A percentile compares a stretch with the other conserved stretches of the same genome.
Conservation (phyloP, 192 early-diverging fungal species). For the Phlyctochytrium arcticum region DNA sequence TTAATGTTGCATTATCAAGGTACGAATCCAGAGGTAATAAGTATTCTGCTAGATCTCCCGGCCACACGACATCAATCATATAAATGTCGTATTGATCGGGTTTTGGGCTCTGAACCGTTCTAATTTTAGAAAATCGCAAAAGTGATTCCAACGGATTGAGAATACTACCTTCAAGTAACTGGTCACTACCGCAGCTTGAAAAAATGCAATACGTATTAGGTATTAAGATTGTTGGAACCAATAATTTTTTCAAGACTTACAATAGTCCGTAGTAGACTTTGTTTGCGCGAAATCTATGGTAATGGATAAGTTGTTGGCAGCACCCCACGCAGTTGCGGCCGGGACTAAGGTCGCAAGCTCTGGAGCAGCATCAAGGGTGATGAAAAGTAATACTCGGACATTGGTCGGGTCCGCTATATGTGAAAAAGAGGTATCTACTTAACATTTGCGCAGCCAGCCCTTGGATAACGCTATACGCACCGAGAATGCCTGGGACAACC, state of each 20-base stretch:
- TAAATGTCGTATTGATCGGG: slow-evolving; percentile 5
- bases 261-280: neutral
- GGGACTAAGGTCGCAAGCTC: neutral
- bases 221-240: neutral
- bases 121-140: neutral
- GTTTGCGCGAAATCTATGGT: slow-evolving; percentile 2
- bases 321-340: neutral
- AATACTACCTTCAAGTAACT: slow-evolving; percentile 1
- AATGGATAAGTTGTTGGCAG: neutral
- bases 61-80: slow-evolving; percentile 5
- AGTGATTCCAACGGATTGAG: neutral
- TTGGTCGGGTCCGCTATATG: too few relatives aligned
- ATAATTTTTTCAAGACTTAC: neutral
- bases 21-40: neutral
- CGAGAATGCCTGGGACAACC: too few relatives aligned
- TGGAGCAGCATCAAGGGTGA: neutral
- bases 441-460: too few relatives aligned
- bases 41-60: neutral
- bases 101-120: neutral
- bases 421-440: too few relatives aligned
- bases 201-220: neutral
- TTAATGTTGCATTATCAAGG: neutral
- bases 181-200: neutral
- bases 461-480: too few relatives aligned
- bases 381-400: neutral